These are phyloP conservation scores for Wickerhamomyces hampshirensis DNA, from an alignment of 805 yeast genomes.

Conservation along the genomic window DNA sequence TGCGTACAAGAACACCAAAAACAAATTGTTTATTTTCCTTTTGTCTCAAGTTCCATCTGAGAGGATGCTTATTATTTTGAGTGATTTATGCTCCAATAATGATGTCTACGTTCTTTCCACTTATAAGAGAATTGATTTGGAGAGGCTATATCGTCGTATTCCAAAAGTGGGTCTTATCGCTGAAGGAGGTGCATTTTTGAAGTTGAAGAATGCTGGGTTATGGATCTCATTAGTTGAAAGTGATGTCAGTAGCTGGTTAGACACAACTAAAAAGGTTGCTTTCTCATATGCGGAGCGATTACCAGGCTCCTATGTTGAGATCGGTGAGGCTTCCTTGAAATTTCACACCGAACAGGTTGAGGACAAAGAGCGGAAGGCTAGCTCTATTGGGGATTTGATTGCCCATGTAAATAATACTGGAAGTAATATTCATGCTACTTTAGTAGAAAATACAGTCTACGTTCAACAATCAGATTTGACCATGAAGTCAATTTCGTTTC, in stretches of 20 bases:
- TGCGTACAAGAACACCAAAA: slow-evolving; percentile 25
- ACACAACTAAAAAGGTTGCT: slow-evolving; percentile 49
- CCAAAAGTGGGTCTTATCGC: slow-evolving; percentile 79
- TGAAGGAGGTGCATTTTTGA: slow-evolving; percentile 83
- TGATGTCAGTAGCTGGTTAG: slow-evolving; percentile 48
- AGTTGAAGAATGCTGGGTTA: slow-evolving; percentile 38
- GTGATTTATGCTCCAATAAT: slow-evolving; percentile 51
- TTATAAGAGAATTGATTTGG: slow-evolving; percentile 58
- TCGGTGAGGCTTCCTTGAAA: slow-evolving; percentile 71
- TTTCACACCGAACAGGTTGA: slow-evolving; percentile 70
- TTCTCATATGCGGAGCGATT: slow-evolving; percentile 65
- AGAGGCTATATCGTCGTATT: slow-evolving; percentile 60
- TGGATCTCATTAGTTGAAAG: slow-evolving; percentile 16
- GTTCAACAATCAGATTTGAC: slow-evolving; percentile 64
- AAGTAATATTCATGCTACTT: slow-evolving; percentile 66
- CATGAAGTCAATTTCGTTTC: slow-evolving; percentile 49
- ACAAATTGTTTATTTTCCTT: slow-evolving; percentile 43
- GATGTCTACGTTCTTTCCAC: slow-evolving; percentile 69
- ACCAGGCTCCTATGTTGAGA: slow-evolving; percentile 70
- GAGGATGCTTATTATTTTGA: slow-evolving; percentile 50
- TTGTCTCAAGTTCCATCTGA: slow-evolving; percentile 56
- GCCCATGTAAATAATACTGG: slow-evolving; percentile 73
- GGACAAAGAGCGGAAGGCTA: slow-evolving; percentile 56
- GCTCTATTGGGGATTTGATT: slow-evolving; percentile 77
- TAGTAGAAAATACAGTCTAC: slow-evolving; percentile 62